These are phyloP conservation scores for Striga hermonthica DNA, from an alignment of 305 asterid genomes.

Conservation along the genomic window DNA sequence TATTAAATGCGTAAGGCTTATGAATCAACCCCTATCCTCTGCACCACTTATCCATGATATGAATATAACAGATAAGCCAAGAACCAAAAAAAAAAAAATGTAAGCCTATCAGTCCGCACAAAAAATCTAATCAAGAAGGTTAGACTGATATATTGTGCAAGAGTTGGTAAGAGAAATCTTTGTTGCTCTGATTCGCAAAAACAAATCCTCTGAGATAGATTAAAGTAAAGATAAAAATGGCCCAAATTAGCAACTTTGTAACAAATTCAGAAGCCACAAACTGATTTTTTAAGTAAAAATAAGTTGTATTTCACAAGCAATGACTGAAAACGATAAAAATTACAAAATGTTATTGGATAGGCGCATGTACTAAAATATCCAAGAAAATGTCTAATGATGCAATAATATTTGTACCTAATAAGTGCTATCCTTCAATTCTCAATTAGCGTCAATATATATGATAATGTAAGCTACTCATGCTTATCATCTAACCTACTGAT, in stretches of 20 bases:
- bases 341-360: not conserved
- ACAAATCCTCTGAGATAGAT: not conserved
- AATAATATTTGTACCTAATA: not conserved
- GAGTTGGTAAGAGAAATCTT: not conserved
- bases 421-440: not conserved
- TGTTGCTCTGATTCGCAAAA: not conserved
- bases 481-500: not conserved
- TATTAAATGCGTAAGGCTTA: not conserved
- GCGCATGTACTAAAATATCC: not conserved
- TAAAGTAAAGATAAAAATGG: not conserved
- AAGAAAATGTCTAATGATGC: not conserved
- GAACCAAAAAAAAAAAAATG: not conserved
- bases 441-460: too few relatives aligned
- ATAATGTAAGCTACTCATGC: not conserved
- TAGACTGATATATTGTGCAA: not conserved
- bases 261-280: slow-evolving; percentile 10
- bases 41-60: slow-evolving; percentile 1
- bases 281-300: slow-evolving; percentile 3
- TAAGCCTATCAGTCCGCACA: not conserved
- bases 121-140: not conserved
- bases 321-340: not conserved
- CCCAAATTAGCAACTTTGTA: slow-evolving; percentile 2
- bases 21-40: not conserved
- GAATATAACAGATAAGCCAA: not conserved
- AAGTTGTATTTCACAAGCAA: slow-evolving; percentile 3